phyloP scores from a whole-genome alignment of 257 asterid genomes.

The Nicotiana obtusifolia region DNA sequence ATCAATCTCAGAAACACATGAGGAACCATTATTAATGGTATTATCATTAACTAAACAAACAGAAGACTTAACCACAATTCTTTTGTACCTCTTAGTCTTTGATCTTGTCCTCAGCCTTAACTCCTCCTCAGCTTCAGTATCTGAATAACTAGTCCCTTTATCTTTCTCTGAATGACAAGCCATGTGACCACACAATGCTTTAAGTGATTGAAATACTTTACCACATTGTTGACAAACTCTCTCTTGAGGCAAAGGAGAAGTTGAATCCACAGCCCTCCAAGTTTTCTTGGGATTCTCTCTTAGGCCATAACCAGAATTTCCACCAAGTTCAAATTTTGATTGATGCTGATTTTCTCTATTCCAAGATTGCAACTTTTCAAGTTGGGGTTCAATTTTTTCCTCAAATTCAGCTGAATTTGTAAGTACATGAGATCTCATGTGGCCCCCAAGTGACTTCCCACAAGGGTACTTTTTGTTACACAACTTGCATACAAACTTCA shows the following conservation, averaged over 20 bases:
- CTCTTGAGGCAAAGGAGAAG: slow-evolving; percentile 36
- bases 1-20: slow-evolving; percentile 73
- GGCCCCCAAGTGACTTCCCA: slow-evolving; percentile 88
- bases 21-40: slow-evolving; percentile 31
- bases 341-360: neutral
- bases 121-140: slow-evolving; percentile 41
- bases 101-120: slow-evolving; percentile 31
- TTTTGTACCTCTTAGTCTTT: slow-evolving; percentile 47
- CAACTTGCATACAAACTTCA: slow-evolving; percentile 54
- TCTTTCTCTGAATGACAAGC: slow-evolving; percentile 89
- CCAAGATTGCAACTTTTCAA: slow-evolving; percentile 27
- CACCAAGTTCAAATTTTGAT: slow-evolving; percentile 35
- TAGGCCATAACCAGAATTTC: slow-evolving; percentile 50
- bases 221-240: slow-evolving; percentile 89
- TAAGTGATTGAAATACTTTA: slow-evolving; percentile 79
- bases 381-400: slow-evolving; percentile 29
- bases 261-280: slow-evolving; percentile 62
- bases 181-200: slow-evolving; percentile 97
- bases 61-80: slow-evolving; percentile 36
- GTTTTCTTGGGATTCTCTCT: slow-evolving; percentile 91
- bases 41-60: slow-evolving; percentile 17
- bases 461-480: slow-evolving; percentile 64
- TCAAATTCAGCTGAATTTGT: slow-evolving; percentile 55
- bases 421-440: slow-evolving; percentile 73
- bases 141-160: slow-evolving; percentile 40